Percentiles rank a stretch among this genome's conserved stretches.
These are phyloP conservation scores for Sphaerostilbella broomeana DNA, from an alignment of 2,329 filamentous ascomycete genomes.

Conservation along the genomic window DNA sequence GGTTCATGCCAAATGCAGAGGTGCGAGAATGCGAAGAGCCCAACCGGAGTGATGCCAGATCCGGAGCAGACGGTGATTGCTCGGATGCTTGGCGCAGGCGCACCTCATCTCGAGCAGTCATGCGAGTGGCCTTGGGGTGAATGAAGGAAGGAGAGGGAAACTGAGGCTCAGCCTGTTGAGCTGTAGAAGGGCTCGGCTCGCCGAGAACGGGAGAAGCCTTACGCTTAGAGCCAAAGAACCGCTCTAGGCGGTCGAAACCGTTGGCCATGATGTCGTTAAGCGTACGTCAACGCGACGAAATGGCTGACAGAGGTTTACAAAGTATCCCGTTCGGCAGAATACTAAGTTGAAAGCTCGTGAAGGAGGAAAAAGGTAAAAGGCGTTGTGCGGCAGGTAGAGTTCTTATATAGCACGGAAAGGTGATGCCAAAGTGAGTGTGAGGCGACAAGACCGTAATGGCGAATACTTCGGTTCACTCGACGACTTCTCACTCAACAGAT, in stretches of 20 bases:
- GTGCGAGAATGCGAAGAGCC: slow-evolving; percentile 11
- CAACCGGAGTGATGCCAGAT: slow-evolving; percentile 8
- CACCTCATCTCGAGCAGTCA: slow-evolving; percentile 50
- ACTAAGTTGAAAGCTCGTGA: not conserved
- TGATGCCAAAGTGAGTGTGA: slow-evolving; percentile 17
- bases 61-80: slow-evolving; percentile 25
- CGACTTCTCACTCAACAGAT: slow-evolving; percentile 5
- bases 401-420: slow-evolving; percentile 8
- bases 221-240: slow-evolving; percentile 43
- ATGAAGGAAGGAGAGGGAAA: slow-evolving; percentile 51
- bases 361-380: not conserved
- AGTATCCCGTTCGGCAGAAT: not conserved
- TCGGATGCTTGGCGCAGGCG: slow-evolving; percentile 23
- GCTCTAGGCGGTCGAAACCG: slow-evolving; percentile 44
- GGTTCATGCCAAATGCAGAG: slow-evolving; percentile 14
- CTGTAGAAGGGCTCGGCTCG: slow-evolving; percentile 17
- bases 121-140: slow-evolving; percentile 46
- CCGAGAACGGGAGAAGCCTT: slow-evolving; percentile 25
- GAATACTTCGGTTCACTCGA: slow-evolving; percentile 5
- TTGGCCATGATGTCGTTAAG: slow-evolving; percentile 37
- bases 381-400: slow-evolving; percentile 10
- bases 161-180: slow-evolving; percentile 25
- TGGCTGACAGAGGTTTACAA: not conserved
- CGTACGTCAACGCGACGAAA: not conserved
- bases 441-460: slow-evolving; percentile 7